Conservation (phyloP, 768 basidiomycete species). For the Termitomyces sp. region DNA sequence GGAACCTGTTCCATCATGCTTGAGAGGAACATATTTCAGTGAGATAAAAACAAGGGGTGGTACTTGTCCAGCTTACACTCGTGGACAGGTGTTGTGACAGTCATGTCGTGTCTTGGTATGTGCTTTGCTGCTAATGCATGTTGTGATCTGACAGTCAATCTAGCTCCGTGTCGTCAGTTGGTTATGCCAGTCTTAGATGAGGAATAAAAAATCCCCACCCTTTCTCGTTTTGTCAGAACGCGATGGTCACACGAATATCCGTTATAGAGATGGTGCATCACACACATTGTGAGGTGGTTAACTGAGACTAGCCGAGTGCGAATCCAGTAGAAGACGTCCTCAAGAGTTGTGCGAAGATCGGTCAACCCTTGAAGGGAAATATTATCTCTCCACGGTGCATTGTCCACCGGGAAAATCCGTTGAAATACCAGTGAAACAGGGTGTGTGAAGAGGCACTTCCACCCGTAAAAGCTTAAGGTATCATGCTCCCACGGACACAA, state of each 20-base stretch:
- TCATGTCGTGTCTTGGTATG: not conserved
- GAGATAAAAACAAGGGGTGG: not conserved
- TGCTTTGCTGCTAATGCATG: not conserved
- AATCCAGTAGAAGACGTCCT: no score
- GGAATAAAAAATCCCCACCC: no score
- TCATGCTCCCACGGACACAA: not conserved
- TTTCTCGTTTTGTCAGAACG: constrained; percentile 2
- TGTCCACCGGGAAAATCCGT: not conserved
- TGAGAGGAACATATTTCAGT: not conserved
- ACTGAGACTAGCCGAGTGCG: not conserved
- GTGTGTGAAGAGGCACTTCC: not conserved
- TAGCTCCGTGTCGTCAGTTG: not conserved
- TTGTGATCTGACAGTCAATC: not conserved
- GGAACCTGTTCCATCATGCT: constrained; percentile 1
- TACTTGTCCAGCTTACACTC: not conserved
- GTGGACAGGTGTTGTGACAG: not conserved
- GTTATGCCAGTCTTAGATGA: no score
- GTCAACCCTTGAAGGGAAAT: not conserved
- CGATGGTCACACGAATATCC: not conserved
- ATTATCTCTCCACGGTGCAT: not conserved
- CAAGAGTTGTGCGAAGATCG: not conserved
- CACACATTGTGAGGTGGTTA: not conserved
- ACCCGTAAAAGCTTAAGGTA: not conserved
- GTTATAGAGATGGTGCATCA: constrained; percentile 1
- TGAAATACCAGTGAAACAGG: not conserved